Evolutionary conservation across 257 asterid species (phyloP), one percentile per base, ranked within the genome.

Genomic region (Voacanga thouarsii): DNA sequence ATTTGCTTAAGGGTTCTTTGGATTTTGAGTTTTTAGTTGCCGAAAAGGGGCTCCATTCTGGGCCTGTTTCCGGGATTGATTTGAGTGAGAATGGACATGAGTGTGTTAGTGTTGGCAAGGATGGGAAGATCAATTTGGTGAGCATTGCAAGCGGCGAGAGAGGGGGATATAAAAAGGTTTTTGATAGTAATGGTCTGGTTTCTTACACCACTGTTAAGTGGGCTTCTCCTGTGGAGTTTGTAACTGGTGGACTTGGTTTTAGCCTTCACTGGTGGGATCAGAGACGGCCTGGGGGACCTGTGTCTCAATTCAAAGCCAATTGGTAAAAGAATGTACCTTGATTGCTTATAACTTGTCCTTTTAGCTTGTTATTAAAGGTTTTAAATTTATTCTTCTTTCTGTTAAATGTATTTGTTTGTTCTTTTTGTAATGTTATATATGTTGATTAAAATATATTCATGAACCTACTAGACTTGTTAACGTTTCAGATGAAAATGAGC

Each of bases 201-300:
- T 84, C 93, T 18, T 94, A 92, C 77, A 87, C 82, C 5, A 79
- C 99, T 5, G 96, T 88, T 55, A 92, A 89, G 82, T 94, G 97
- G 99, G 99, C 97, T 3, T 91, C 97, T 0, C 96, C 96, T 1
- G 83, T 77, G 74, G 99, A 94, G 83, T 94, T 94, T 78, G 95
- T 90, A 70, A 92, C 96, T 9, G 98, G 98, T 53, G 92, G 96
- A 9, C 90, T 92, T 73, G 99, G 98, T 16, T 92, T 84, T 82
- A 87, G 94, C 12, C 90, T 94, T 59, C 96, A 89, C 37, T 94
- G 95, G 99, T 94, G 99, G 99, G 99, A 94, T 86, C 91, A 84
- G 80, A 80, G 97, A 75, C 89, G 89, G 75, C 79, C 89, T 0
- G 96, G 97, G 43, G 96, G 97, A 10, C 94, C 97, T 0, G 97